Percentiles rank a stretch among this genome's conserved stretches.
These are phyloP conservation scores for Nakaseomyces nivariensis DNA, from an alignment of 1,139 yeast species.

Conservation along the genomic window DNA sequence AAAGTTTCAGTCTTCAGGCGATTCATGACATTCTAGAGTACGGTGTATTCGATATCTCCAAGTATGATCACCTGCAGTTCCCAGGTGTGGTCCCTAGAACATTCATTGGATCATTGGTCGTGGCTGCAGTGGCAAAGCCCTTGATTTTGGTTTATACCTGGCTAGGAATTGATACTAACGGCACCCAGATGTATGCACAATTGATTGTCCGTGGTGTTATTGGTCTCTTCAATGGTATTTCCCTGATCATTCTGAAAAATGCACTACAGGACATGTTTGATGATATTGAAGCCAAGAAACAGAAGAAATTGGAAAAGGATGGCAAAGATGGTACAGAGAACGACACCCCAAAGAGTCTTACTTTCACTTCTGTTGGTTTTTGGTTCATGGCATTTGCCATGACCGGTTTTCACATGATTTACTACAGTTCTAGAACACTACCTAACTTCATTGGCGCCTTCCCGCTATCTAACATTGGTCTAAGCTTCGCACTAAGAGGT, in stretches of 20 bases:
- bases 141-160: conserved; percentile 16
- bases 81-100: conserved; percentile 91
- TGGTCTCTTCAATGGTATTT: conserved; percentile 41
- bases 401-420: conserved; percentile 71
- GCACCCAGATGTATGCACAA: conserved; percentile 39
- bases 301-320: conserved; percentile 11
- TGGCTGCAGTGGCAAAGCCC: conserved; percentile 39
- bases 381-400: conserved; percentile 54
- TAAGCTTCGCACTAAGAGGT: conserved; percentile 44
- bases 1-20: conserved; percentile 86
- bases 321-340: neutral
- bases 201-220: conserved; percentile 41
- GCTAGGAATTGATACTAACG: conserved; percentile 5
- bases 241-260: conserved; percentile 30
- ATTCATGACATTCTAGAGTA: conserved; percentile 66
- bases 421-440: conserved; percentile 67
- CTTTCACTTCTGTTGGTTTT: conserved; percentile 30
- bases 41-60: conserved; percentile 41
- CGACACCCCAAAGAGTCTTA: neutral
- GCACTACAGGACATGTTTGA: conserved; percentile 21
- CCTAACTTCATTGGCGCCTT: conserved; percentile 74
- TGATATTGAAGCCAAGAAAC: conserved; percentile 6
- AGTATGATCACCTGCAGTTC: conserved; percentile 66
- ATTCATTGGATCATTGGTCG: conserved; percentile 59
- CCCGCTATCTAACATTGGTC: conserved; percentile 55